These are phyloP conservation scores for Mycena galericulata DNA, from an alignment of 768 basidiomycete genomes.

Conservation along the genomic window DNA sequence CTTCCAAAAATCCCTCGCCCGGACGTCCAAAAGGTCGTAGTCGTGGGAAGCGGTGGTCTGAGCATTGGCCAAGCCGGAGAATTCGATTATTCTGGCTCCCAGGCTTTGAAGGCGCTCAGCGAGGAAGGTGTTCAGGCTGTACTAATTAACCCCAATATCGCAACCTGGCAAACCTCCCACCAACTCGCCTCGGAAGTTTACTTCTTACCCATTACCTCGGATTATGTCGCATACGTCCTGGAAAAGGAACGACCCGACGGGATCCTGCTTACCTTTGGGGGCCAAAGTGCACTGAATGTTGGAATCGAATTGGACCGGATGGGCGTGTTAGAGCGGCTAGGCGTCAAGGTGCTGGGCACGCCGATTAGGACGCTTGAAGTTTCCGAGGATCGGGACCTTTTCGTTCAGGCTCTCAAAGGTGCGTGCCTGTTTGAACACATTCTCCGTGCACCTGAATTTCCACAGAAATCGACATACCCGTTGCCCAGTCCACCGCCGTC, in stretches of 20 bases:
- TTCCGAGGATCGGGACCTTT: constrained; percentile 96
- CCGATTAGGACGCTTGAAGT: constrained; percentile 95
- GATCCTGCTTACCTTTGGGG: constrained; percentile 96
- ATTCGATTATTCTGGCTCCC: constrained; percentile 99
- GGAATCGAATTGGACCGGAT: constrained; percentile 97
- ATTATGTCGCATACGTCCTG: constrained; percentile 98
- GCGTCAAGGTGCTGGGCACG: constrained; percentile 94
- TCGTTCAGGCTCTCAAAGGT: constrained; percentile 97
- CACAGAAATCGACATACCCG: constrained; percentile 97
- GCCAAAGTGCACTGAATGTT: constrained; percentile 97
- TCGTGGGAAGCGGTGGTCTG: constrained; percentile 96
- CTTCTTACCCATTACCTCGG: constrained; percentile 95
- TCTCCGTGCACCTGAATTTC: constrained; percentile 14
- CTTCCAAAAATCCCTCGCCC: constrained; percentile 92
- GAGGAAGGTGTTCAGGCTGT: constrained; percentile 96
- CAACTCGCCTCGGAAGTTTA: constrained; percentile 97
- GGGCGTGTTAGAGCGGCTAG: constrained; percentile 94
- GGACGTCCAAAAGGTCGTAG: constrained; percentile 93
- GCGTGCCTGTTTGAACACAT: constrained; percentile 31
- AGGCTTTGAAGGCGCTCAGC: constrained; percentile 96
- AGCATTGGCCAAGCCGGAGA: constrained; percentile 99
- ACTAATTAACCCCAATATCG: constrained; percentile 98
- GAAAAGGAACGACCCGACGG: constrained; percentile 99
- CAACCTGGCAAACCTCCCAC: constrained; percentile 99
- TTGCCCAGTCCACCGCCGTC: constrained; percentile 95